Percentiles rank a stretch among this genome's conserved stretches.
phyloP scores from a whole-genome alignment of 306 rosid species.

The Cucumis hystrix region DNA sequence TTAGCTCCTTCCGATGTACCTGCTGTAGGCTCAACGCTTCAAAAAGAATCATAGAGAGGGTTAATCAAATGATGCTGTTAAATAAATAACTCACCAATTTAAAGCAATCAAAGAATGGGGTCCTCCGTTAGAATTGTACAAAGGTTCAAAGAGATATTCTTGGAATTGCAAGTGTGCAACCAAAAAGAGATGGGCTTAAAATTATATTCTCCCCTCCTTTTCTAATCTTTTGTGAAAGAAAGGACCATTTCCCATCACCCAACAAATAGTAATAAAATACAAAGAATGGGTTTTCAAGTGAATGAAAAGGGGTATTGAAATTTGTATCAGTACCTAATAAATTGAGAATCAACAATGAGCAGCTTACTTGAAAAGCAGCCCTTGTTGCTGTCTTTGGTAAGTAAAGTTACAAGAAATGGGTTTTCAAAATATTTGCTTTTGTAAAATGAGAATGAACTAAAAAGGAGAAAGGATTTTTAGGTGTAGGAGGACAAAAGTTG shows the following conservation, averaged over 20 bases:
- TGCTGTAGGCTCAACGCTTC: neutral
- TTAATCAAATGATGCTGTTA: neutral
- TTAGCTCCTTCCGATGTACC: neutral
- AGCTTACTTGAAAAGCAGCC: neutral
- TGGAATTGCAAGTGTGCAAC: constrained; percentile 20
- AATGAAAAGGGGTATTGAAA: neutral
- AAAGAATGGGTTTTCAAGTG: neutral
- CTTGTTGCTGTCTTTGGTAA: neutral
- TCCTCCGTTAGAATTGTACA: constrained; percentile 10
- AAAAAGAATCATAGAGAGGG: neutral
- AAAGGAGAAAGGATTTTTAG: constrained; percentile 24
- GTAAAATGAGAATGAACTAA: constrained; percentile 2
- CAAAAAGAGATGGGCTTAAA: constrained; percentile 19
- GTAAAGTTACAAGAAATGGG: neutral
- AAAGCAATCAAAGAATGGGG: constrained; percentile 1
- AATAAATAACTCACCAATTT: neutral
- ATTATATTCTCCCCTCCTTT: constrained; percentile 1
- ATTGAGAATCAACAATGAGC: neutral
- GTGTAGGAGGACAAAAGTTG: constrained; percentile 12
- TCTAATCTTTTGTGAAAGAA: neutral
- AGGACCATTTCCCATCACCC: constrained; percentile 1
- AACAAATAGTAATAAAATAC: neutral
- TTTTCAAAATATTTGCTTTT: neutral
- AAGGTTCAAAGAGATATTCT: constrained; percentile 18
- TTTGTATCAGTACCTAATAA: neutral